Base-by-base conservation (phyloP, 2,329 filamentous ascomycete genomes). In the Davidsoniella australis region DNA sequence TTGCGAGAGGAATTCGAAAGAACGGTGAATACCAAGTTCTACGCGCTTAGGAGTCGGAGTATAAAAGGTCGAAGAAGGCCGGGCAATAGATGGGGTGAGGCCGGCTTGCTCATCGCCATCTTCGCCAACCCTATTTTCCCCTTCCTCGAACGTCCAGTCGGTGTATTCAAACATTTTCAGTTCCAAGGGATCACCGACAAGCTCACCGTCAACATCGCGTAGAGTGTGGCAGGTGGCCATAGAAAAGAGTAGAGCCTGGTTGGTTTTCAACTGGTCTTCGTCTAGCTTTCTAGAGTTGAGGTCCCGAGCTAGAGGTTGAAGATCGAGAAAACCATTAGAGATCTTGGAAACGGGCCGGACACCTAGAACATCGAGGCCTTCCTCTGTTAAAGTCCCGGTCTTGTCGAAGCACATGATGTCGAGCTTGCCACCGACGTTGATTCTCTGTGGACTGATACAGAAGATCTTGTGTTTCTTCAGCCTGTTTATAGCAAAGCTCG, bases 101-200 rank as follows among this genome's bases (percentile, higher is more conserved):
- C 80, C 79, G 3, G 74, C 70, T 58, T 81, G 80, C 51, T 88
- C 82, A 43, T 89, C 85, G 18, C 85, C 80, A 45, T 83, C 78
- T 40, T 71, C 71, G 4, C 29, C 29, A 47, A 76, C 75, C 24
- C 72, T 74, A 12, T 33, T 33, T 20, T 71, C 65, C 47, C 73
- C 72, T 67, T 98, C 91, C 61, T 94, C 84, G 57, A 85, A 98
- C 3, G 77, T 75, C 91, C 91, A 98, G 5, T 76, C 75, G 0
- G 91, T 96, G 57, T 94, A 98, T 55, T 94, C 82, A 61, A 98
- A 98, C 91, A 98, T 98, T 62, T 96, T 96, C 51, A 95, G 71
- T 62, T 98, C 91, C 1, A 98, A 70, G 4, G 93, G 91, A 59
- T 98, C 91, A 1, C 91, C 91, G 33, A 98, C 73, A 39, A 96